Evolutionary conservation across 1,284 basidiomycete genomes (phyloP).

Genomic region (Neonothopanus nambi): DNA sequence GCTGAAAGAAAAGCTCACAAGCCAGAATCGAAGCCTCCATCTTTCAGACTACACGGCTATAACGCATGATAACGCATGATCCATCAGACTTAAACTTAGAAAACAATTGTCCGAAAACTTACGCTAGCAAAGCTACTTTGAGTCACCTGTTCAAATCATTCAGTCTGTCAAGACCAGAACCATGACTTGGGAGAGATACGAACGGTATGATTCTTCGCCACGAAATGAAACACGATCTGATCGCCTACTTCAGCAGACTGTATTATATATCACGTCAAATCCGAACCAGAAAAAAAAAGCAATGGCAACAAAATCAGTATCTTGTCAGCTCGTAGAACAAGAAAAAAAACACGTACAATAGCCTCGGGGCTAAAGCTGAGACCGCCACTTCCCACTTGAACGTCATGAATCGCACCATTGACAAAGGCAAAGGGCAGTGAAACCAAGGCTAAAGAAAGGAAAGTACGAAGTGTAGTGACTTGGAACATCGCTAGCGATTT

Average conservation of each 20-base stretch:
- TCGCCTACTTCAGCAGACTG: constrained; percentile 37
- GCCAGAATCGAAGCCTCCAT: constrained; percentile 41
- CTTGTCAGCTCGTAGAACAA: no score
- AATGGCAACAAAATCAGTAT: constrained; percentile 3
- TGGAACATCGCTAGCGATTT: constrained; percentile 31
- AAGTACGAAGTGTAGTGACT: constrained; percentile 14
- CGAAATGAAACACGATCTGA: constrained; percentile 41
- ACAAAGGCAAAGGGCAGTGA: constrained; percentile 24
- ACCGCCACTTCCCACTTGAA: constrained; percentile 37
- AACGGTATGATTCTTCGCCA: constrained; percentile 15
- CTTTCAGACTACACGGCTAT: constrained; percentile 31
- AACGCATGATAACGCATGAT: not conserved
- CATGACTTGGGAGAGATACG: not conserved
- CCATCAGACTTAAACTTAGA: not conserved
- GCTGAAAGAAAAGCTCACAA: constrained; percentile 28
- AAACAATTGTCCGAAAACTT: constrained; percentile 26
- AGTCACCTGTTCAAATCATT: constrained; percentile 12
- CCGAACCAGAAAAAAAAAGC: no score
- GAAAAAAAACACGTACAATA: constrained; percentile 30
- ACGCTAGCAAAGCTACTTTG: constrained; percentile 43
- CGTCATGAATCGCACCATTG: constrained; percentile 28
- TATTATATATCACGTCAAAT: constrained; percentile 3
- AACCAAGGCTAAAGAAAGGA: constrained; percentile 23
- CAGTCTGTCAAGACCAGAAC: no score
- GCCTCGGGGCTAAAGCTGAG: constrained; percentile 35